Base-by-base conservation (phyloP, 306 rosid species). In the Hippophae gyantsensis region DNA sequence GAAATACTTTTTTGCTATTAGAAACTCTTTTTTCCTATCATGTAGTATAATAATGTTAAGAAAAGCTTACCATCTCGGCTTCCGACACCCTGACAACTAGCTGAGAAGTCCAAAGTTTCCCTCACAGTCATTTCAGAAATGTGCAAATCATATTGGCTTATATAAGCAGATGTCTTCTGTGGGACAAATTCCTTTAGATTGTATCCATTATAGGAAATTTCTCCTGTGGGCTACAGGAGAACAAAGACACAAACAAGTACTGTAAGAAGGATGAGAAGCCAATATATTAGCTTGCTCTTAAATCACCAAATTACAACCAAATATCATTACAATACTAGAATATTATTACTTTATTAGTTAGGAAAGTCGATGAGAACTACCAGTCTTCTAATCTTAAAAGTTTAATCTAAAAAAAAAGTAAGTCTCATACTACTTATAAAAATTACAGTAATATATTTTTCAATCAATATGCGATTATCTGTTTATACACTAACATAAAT, bases 41-140 rank as follows among this genome's bases (percentile, higher is more conserved):
- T 50, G 53, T 4, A 47, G 40, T 3, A 54, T 46, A 8, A 42
- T 61, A n/a, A 54, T 52, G 43, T 57, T 51, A 14, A 56, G n/a
- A 43, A 60, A 65, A 57, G 57, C 76, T 6, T 71, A 74, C 96
- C 87, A 2, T 75, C 80, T 69, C 87, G 78, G 73, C 67, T 63
- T 68, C 96, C 87, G 46, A 78, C 75, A 42, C 96, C 96, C 56
- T 87, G 93, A 69, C 86, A 87, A 26, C 79, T 70, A 5, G 94
- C 86, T 51, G 96, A 80, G 73, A 81, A 84, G 60, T 87, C 87
- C 2, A 87, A 72, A 56, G 78, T 87, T 76, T 87, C 96, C 75
- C 89, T 84, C 25, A 87, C 96, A 5, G 96, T 87, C 86, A 84
- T 80, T 46, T 82, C 78, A 6, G 89, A 72, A 57, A 84, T 76